phyloP scores from a whole-genome alignment of 441 rosid genomes.

The Arabidopsis lyrata region DNA sequence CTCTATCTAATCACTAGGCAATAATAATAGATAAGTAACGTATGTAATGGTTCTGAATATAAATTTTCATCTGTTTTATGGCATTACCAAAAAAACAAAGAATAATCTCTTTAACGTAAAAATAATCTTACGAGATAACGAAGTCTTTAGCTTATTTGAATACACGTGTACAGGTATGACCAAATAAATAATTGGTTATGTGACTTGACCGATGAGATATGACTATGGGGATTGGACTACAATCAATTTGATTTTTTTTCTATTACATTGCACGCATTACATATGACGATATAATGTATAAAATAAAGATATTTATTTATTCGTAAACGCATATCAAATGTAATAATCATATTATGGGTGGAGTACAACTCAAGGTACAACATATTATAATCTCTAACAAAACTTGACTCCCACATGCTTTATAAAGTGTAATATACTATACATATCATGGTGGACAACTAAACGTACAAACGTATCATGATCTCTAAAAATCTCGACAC shows the following conservation, averaged over 20 bases:
- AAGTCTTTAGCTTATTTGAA: background rate
- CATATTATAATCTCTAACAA: too few relatives aligned
- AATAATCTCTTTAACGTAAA: background rate
- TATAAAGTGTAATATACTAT: too few relatives aligned
- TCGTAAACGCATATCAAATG: too few relatives aligned
- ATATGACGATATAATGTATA: background rate
- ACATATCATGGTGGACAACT: too few relatives aligned
- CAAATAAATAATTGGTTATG: background rate
- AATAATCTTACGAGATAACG: background rate
- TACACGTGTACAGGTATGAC: background rate
- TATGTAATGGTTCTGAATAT: background rate
- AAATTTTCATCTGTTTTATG: background rate
- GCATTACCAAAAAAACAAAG: background rate
- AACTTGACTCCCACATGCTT: too few relatives aligned
- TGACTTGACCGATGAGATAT: background rate
- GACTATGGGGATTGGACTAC: background rate
- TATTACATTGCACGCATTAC: background rate
- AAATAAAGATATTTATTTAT: too few relatives aligned
- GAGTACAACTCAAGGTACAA: too few relatives aligned
- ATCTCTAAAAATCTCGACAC: too few relatives aligned
- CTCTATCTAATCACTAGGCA: slow-evolving; percentile 25
- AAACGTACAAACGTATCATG: too few relatives aligned
- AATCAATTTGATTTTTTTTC: background rate
- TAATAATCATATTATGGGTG: too few relatives aligned
- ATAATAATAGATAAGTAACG: background rate